Evolutionary conservation across 129 eudicot genomes (phyloP).

Genomic region (Scalesia atractyloides): DNA sequence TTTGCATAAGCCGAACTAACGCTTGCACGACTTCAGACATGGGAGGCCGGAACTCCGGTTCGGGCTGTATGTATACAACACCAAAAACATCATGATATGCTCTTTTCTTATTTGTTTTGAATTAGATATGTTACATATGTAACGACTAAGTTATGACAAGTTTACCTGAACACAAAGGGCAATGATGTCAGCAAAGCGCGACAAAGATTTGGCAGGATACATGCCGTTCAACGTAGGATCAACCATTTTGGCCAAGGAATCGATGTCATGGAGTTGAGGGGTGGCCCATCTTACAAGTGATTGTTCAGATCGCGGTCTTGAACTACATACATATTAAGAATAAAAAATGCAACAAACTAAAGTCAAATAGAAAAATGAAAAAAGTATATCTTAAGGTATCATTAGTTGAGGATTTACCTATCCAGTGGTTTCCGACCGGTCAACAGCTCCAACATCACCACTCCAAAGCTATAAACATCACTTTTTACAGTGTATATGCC

Average conservation of each 20-base stretch:
- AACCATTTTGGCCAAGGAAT: slow-evolving; percentile 91
- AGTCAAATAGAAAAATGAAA: slow-evolving; percentile 5
- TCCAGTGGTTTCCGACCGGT: slow-evolving; percentile 93
- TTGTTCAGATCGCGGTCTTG: slow-evolving; percentile 81
- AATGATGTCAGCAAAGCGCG: slow-evolving; percentile 91
- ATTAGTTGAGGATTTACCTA: slow-evolving; percentile 51
- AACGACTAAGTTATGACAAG: not conserved
- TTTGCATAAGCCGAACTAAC: slow-evolving; percentile 78
- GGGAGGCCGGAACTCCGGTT: slow-evolving; percentile 94
- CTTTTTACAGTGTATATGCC: slow-evolving; percentile 92
- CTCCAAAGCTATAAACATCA: slow-evolving; percentile 97
- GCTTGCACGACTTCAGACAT: slow-evolving; percentile 99
- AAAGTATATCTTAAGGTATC: not conserved
- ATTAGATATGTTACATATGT: not conserved
- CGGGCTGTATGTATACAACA: slow-evolving; percentile 58
- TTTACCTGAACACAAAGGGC: slow-evolving; percentile 96
- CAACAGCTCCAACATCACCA: slow-evolving; percentile 93
- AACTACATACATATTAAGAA: slow-evolving; percentile 37
- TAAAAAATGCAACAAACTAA: slow-evolving; percentile 6
- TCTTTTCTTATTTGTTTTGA: not conserved
- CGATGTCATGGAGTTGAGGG: slow-evolving; percentile 95
- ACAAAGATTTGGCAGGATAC: slow-evolving; percentile 93
- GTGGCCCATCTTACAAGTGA: slow-evolving; percentile 98
- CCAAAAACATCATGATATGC: slow-evolving; percentile 9
- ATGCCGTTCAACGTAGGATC: slow-evolving; percentile 83